Conservation (phyloP, 495 filamentous ascomycete species). For the Physcia stellaris region DNA sequence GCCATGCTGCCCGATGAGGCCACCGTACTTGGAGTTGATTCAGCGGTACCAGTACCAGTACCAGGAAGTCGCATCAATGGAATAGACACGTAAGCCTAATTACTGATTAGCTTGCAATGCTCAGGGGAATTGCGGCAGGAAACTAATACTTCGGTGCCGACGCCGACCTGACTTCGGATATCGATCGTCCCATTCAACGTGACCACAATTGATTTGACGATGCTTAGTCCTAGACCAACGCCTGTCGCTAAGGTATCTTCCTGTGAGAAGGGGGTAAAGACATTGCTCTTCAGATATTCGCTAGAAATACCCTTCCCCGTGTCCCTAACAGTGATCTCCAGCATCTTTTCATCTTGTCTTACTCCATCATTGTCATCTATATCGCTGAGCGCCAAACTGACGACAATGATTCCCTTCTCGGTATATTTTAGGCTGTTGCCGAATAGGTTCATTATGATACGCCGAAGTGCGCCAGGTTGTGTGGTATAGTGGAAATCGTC, state of each 20-base stretch:
- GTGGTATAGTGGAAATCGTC: slow-evolving; percentile 49
- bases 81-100: too few relatives aligned
- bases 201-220: slow-evolving; percentile 40
- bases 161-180: slow-evolving; percentile 33
- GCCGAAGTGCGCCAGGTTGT: slow-evolving; percentile 57
- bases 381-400: slow-evolving; percentile 39
- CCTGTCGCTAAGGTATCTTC: slow-evolving; percentile 39
- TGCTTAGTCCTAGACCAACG: slow-evolving; percentile 38
- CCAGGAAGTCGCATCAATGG: neutral
- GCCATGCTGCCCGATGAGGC: slow-evolving; percentile 1
- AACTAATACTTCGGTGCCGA: slow-evolving; percentile 38
- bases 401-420: slow-evolving; percentile 46
- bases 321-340: slow-evolving; percentile 29
- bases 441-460: slow-evolving; percentile 62
- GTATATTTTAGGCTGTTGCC: slow-evolving; percentile 80
- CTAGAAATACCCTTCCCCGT: slow-evolving; percentile 33
- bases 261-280: slow-evolving; percentile 34
- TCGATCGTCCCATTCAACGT: slow-evolving; percentile 39
- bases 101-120: too few relatives aligned
- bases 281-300: slow-evolving; percentile 27
- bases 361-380: slow-evolving; percentile 13
- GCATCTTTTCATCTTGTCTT: slow-evolving; percentile 13
- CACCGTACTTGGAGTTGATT: slow-evolving; percentile 12
- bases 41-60: slow-evolving; percentile 9
- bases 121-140: slow-evolving; percentile 27